phyloP scores from a whole-genome alignment of 2,329 filamentous ascomycete species.

The Neoscytalidium dimidiatum region DNA sequence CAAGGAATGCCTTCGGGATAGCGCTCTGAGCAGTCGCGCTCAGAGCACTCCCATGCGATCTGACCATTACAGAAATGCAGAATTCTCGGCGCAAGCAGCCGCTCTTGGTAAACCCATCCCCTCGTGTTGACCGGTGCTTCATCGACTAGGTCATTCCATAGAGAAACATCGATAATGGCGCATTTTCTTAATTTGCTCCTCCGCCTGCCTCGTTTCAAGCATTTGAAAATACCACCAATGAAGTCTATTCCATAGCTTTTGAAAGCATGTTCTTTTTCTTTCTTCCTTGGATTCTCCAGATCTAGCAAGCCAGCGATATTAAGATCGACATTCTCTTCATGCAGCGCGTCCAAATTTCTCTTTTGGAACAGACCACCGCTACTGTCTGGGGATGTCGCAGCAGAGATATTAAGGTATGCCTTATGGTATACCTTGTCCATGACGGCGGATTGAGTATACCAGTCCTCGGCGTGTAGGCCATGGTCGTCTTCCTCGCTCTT shows the following conservation, averaged over 20 bases:
- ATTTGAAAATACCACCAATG: neutral
- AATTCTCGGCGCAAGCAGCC: constrained; percentile 26
- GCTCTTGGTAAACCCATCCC: constrained; percentile 31
- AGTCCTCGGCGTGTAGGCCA: neutral
- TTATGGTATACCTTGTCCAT: constrained; percentile 11
- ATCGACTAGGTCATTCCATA: constrained; percentile 25
- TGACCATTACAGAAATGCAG: constrained; percentile 27
- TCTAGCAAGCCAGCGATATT: neutral
- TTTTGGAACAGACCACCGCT: neutral
- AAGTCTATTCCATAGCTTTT: neutral
- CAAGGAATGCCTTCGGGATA: constrained; percentile 17
- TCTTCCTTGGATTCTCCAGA: neutral
- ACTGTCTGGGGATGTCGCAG: neutral
- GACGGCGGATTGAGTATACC: neutral
- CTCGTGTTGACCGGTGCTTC: constrained; percentile 24
- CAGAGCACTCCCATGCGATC: constrained; percentile 28
- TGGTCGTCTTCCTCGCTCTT: neutral
- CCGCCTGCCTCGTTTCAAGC: neutral
- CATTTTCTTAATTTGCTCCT: constrained; percentile 15
- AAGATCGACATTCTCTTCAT: neutral
- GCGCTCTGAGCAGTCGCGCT: constrained; percentile 20
- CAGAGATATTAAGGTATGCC: neutral
- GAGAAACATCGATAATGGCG: constrained; percentile 20
- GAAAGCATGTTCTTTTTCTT: neutral
- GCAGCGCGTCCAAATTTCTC: neutral